phyloP scores from a whole-genome alignment of 331 rosid genomes.

The Erythrophleum ivorense region DNA sequence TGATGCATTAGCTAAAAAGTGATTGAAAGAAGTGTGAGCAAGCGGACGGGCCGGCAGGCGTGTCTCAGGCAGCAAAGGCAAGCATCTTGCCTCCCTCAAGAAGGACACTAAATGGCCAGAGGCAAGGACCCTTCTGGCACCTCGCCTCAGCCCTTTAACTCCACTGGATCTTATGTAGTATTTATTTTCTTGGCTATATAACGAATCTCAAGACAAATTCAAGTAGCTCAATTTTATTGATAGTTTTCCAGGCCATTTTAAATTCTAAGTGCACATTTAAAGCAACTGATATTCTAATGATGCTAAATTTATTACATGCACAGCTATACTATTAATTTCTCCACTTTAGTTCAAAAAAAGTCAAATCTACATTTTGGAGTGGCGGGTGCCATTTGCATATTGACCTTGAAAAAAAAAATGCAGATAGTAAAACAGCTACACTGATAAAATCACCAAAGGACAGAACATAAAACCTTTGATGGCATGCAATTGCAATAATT shows the following conservation, averaged over 20 bases:
- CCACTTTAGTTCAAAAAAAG: neutral
- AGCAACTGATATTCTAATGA: neutral
- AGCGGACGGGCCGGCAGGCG: no score
- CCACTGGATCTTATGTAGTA: neutral
- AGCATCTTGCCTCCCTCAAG: neutral
- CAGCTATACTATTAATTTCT: neutral
- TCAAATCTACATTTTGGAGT: neutral
- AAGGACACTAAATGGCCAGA: neutral
- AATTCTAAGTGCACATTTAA: constrained; percentile 8
- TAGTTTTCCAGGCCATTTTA: neutral
- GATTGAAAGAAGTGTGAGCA: neutral
- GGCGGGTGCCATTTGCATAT: constrained; percentile 8
- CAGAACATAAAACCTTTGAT: neutral
- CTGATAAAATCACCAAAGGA: neutral
- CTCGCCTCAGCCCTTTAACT: neutral
- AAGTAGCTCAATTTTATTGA: neutral
- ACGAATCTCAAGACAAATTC: neutral
- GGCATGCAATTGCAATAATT: neutral
- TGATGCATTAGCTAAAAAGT: neutral
- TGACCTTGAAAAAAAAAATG: neutral
- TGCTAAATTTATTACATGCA: neutral
- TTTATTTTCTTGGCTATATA: neutral
- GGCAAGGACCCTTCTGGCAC: neutral
- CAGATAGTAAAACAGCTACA: neutral
- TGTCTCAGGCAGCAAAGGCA: neutral